Evolutionary conservation across 306 rosid species (phyloP).

Genomic region (Sicyos edulis): DNA sequence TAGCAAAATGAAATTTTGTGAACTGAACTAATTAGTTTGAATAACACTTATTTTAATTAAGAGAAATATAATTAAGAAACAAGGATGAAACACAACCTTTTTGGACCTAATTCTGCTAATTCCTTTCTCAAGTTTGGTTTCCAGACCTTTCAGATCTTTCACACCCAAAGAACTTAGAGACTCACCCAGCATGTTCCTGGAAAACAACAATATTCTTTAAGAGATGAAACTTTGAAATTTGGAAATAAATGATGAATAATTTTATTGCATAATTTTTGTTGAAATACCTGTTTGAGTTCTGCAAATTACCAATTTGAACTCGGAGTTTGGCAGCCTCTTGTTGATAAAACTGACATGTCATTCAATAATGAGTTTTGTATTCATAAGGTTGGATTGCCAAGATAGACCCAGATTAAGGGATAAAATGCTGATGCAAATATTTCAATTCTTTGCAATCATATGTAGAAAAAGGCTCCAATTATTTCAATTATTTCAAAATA

Average conservation of each 20-base stretch:
- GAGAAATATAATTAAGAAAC: not conserved
- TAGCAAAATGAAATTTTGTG: too few relatives aligned
- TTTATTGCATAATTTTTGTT: not conserved
- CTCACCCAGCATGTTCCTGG: slow-evolving; percentile 73
- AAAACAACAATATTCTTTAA: not conserved
- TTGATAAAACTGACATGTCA: slow-evolving; percentile 56
- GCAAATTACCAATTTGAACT: slow-evolving; percentile 52
- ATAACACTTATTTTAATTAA: too few relatives aligned
- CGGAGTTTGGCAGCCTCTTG: slow-evolving; percentile 86
- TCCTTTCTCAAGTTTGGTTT: slow-evolving; percentile 66
- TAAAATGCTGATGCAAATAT: too few relatives aligned
- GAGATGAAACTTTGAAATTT: not conserved
- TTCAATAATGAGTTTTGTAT: not conserved
- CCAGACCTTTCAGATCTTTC: slow-evolving; percentile 62
- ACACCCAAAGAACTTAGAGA: slow-evolving; percentile 37
- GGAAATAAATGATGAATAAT: too few relatives aligned
- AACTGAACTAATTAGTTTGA: too few relatives aligned
- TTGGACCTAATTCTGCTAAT: slow-evolving; percentile 76
- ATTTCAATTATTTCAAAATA: too few relatives aligned
- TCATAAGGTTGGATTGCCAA: not conserved
- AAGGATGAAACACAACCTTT: slow-evolving; percentile 44
- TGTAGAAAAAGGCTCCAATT: too few relatives aligned
- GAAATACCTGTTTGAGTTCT: slow-evolving; percentile 64
- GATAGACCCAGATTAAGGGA: too few relatives aligned
- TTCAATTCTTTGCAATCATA: too few relatives aligned